phyloP scores from a whole-genome alignment of 2,329 filamentous ascomycete genomes.

The Paramyrothecium sp. region DNA sequence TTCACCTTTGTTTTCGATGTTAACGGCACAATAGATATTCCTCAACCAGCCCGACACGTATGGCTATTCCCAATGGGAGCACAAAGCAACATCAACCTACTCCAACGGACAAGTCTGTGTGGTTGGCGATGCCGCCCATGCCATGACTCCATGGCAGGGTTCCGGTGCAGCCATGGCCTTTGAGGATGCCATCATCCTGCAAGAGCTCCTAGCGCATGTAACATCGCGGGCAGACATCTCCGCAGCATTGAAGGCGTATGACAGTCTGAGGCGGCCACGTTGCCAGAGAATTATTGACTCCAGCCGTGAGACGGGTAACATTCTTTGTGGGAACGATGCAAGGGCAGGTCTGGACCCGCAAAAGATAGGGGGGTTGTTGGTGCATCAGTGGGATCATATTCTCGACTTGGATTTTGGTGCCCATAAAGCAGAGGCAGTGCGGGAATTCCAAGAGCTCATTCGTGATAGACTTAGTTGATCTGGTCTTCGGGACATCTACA shows the following conservation, averaged over 20 bases:
- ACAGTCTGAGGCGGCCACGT: neutral
- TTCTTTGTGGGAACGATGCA: neutral
- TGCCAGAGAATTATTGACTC: neutral
- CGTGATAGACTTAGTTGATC: too few species aligned
- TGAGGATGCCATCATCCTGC: conserved; percentile 19
- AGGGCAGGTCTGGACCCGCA: neutral
- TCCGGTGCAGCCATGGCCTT: conserved; percentile 20
- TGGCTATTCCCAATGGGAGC: conserved; percentile 7
- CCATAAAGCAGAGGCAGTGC: too few species aligned
- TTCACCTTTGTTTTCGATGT: neutral
- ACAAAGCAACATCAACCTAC: conserved; percentile 10
- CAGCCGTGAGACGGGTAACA: neutral
- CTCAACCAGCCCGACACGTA: neutral
- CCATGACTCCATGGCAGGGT: conserved; percentile 20
- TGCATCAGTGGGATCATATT: neutral
- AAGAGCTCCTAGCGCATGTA: neutral
- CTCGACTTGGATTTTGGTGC: too few species aligned
- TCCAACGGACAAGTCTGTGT: conserved; percentile 13
- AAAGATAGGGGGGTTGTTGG: neutral
- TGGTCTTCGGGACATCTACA: too few species aligned
- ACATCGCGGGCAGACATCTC: neutral
- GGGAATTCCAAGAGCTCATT: too few species aligned
- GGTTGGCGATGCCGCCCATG: conserved; percentile 22
- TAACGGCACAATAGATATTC: neutral
- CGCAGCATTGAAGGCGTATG: neutral